phyloP scores from a whole-genome alignment of 2,329 filamentous ascomycete species.

The Rhytidhysteron rufulum region DNA sequence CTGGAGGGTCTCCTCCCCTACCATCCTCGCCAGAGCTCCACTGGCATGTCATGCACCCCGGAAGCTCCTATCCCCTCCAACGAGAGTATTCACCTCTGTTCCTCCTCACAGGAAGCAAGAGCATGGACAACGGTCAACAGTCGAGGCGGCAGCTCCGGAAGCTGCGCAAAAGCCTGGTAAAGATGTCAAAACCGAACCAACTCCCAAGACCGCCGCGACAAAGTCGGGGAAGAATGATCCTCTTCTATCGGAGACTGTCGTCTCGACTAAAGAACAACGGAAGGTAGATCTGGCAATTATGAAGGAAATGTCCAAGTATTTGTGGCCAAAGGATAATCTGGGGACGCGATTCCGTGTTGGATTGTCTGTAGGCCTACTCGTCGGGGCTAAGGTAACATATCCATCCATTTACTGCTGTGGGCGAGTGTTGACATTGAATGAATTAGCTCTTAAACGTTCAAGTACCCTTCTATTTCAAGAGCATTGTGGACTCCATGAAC shows the following conservation, averaged over 20 bases:
- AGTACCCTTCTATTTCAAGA: slow-evolving; percentile 99
- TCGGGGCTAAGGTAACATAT: slow-evolving; percentile 74
- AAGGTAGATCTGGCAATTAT: slow-evolving; percentile 98
- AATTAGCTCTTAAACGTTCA: slow-evolving; percentile 80
- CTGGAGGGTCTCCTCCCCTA: background rate
- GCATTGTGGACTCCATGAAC: slow-evolving; percentile 96
- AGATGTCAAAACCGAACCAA: slow-evolving; percentile 9
- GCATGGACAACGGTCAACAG: slow-evolving; percentile 30
- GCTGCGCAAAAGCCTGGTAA: slow-evolving; percentile 8
- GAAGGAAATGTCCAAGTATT: slow-evolving; percentile 92
- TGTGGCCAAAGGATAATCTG: slow-evolving; percentile 89
- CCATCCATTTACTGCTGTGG: slow-evolving; percentile 9
- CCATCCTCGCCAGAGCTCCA: background rate
- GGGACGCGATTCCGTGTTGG: slow-evolving; percentile 81
- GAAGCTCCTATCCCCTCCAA: slow-evolving; percentile 6
- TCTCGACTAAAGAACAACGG: slow-evolving; percentile 78
- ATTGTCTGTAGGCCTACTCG: slow-evolving; percentile 74
- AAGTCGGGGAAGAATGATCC: slow-evolving; percentile 47
- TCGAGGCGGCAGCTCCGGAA: slow-evolving; percentile 19
- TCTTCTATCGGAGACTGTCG: slow-evolving; percentile 61
- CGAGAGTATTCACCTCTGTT: slow-evolving; percentile 42
- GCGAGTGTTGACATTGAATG: slow-evolving; percentile 4
- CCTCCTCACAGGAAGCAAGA: slow-evolving; percentile 43
- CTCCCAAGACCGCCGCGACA: slow-evolving; percentile 19
- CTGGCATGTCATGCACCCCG: background rate